Conservation (phyloP, 148 eudicot species). For the Mesembryanthemum crystallinum region DNA sequence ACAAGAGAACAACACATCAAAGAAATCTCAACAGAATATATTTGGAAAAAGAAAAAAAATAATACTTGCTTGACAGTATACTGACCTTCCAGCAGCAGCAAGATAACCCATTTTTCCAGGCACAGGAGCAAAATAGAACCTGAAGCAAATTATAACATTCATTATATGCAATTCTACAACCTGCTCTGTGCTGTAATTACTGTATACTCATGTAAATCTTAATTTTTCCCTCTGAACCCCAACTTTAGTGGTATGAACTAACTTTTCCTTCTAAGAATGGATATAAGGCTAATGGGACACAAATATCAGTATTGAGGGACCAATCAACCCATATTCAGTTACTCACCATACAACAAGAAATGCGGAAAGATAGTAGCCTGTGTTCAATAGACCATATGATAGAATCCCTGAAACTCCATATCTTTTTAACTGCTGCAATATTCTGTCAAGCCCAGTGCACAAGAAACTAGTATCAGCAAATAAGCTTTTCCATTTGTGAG, state of each 20-base stretch:
- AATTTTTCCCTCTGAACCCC: background rate
- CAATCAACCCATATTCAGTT: background rate
- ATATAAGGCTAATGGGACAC: background rate
- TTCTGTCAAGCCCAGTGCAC: conserved; percentile 26
- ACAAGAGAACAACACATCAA: conserved; percentile 15
- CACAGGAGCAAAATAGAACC: conserved; percentile 78
- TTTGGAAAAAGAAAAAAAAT: background rate
- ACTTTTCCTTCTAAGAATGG: background rate
- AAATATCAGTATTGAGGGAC: background rate
- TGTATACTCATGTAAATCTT: background rate
- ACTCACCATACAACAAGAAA: conserved; percentile 73
- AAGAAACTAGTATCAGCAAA: conserved; percentile 14
- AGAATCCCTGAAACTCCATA: conserved; percentile 69
- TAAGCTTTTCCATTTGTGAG: background rate
- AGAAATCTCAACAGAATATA: conserved; percentile 1
- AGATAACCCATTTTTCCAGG: conserved; percentile 84
- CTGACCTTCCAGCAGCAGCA: conserved; percentile 62
- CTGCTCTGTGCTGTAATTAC: background rate
- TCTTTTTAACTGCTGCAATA: conserved; percentile 57
- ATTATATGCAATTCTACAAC: conserved; percentile 15
- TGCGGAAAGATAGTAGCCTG: conserved; percentile 67
- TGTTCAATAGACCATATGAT: conserved; percentile 74
- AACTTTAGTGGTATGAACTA: background rate
- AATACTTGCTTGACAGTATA: background rate
- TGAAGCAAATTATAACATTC: conserved; percentile 22